These are phyloP conservation scores for Ganoderma resinaceum DNA, from an alignment of 1,284 basidiomycete species.

Conservation along the genomic window DNA sequence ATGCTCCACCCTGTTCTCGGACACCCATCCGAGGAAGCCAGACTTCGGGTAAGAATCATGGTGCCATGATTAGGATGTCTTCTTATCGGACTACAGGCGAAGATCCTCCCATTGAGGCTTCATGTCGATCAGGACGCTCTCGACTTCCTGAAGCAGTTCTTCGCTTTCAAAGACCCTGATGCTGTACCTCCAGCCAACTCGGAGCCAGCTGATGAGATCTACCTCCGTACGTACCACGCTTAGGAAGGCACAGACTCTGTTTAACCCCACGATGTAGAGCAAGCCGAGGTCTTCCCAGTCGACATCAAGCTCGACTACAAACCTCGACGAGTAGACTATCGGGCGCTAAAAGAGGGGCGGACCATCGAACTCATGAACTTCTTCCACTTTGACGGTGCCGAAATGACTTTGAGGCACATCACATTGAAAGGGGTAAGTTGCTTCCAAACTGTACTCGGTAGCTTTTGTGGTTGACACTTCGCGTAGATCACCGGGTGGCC, in stretches of 20 bases:
- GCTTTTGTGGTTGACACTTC: slow-evolving; percentile 15
- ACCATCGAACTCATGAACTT: slow-evolving; percentile 99
- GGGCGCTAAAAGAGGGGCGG: slow-evolving; percentile 88
- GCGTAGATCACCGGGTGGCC: slow-evolving; percentile 87
- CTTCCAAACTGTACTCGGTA: background rate
- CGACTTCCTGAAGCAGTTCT: slow-evolving; percentile 97
- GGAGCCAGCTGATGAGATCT: slow-evolving; percentile 60
- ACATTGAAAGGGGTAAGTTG: slow-evolving; percentile 86
- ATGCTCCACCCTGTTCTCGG: slow-evolving; percentile 75
- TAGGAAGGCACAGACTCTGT: slow-evolving; percentile 1
- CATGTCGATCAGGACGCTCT: slow-evolving; percentile 99
- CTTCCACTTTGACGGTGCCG: slow-evolving; percentile 99
- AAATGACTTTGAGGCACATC: slow-evolving; percentile 96
- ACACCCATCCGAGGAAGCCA: slow-evolving; percentile 77
- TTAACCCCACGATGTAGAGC: slow-evolving; percentile 56
- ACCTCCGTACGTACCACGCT: slow-evolving; percentile 67
- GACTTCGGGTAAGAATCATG: slow-evolving; percentile 70
- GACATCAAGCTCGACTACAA: slow-evolving; percentile 98
- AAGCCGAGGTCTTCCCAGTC: slow-evolving; percentile 90
- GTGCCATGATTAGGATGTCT: background rate
- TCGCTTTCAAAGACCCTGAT: slow-evolving; percentile 83
- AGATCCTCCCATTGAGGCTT: slow-evolving; percentile 87
- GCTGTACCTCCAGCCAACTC: slow-evolving; percentile 41
- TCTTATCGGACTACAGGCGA: slow-evolving; percentile 60
- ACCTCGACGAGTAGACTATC: slow-evolving; percentile 95